Evolutionary conservation across 31 red algal genomes (phyloP).

Genomic region (Asparagopsis taxiformis): DNA sequence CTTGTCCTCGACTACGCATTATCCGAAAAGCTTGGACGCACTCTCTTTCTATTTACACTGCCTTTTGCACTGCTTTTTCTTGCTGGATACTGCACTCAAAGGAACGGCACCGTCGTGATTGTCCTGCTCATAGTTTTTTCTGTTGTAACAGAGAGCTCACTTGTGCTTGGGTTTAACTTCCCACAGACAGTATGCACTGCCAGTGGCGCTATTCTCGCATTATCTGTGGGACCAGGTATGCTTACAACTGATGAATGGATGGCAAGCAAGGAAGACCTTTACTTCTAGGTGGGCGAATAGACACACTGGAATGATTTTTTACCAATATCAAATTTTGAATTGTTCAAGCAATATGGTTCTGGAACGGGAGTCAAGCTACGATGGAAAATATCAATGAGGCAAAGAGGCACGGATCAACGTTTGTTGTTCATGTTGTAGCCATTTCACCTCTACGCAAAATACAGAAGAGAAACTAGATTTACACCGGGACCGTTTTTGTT

Average conservation of each 20-base stretch:
- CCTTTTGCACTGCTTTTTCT: conserved; percentile 40
- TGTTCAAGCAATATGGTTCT: background rate
- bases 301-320: background rate
- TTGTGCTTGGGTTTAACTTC: conserved; percentile 30
- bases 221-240: conserved; percentile 49
- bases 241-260: conserved; percentile 58
- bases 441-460: too few relatives aligned
- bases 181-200: conserved; percentile 23
- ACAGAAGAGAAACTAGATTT: too few relatives aligned
- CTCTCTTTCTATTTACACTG: conserved; percentile 18
- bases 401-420: too few relatives aligned
- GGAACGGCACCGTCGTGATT: conserved; percentile 38
- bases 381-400: too few relatives aligned
- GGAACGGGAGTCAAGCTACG: too few relatives aligned
- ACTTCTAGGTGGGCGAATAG: conserved; percentile 16
- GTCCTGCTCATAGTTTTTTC: conserved; percentile 24
- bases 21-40: background rate
- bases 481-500: too few relatives aligned
- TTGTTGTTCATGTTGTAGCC: too few relatives aligned
- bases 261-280: conserved; percentile 37
- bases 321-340: background rate
- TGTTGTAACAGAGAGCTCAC: conserved; percentile 10
- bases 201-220: conserved; percentile 11
- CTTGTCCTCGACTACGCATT: conserved; percentile 36
- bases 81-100: conserved; percentile 29